Evolutionary conservation across 306 rosid species (phyloP).

Genomic region (Crotalaria pallida): DNA sequence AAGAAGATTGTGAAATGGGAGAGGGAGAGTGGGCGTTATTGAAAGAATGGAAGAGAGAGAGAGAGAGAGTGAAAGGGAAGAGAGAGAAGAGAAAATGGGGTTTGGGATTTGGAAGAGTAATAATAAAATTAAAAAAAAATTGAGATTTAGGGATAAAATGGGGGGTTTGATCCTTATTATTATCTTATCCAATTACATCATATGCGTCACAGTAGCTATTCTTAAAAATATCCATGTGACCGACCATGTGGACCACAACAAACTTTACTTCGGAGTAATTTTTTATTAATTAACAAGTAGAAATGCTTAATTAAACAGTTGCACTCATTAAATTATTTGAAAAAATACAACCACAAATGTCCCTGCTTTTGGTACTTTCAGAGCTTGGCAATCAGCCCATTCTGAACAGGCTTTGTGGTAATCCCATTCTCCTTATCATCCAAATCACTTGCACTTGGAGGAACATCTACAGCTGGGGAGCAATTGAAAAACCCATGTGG

Average conservation of each 20-base stretch:
- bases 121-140: too few relatives aligned
- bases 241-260: neutral
- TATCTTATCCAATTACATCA: neutral
- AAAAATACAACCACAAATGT: neutral
- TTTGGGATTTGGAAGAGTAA: too few relatives aligned
- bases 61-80: too few relatives aligned
- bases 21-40: too few relatives aligned
- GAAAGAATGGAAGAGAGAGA: too few relatives aligned
- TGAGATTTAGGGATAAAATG: too few relatives aligned
- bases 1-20: too few relatives aligned
- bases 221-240: neutral
- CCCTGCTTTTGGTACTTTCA: slow-evolving; percentile 20
- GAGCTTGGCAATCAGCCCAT: slow-evolving; percentile 55
- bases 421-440: slow-evolving; percentile 59
- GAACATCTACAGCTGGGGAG: slow-evolving; percentile 73
- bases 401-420: slow-evolving; percentile 53
- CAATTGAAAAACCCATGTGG: slow-evolving; percentile 79
- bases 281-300: neutral
- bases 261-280: neutral
- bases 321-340: neutral
- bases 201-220: neutral
- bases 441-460: slow-evolving; percentile 54
- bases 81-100: too few relatives aligned
- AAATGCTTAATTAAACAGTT: neutral
- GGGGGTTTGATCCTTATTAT: too few relatives aligned